Conservation (phyloP, 2,329 filamentous ascomycete genomes). For the Diaporthe vexans region DNA sequence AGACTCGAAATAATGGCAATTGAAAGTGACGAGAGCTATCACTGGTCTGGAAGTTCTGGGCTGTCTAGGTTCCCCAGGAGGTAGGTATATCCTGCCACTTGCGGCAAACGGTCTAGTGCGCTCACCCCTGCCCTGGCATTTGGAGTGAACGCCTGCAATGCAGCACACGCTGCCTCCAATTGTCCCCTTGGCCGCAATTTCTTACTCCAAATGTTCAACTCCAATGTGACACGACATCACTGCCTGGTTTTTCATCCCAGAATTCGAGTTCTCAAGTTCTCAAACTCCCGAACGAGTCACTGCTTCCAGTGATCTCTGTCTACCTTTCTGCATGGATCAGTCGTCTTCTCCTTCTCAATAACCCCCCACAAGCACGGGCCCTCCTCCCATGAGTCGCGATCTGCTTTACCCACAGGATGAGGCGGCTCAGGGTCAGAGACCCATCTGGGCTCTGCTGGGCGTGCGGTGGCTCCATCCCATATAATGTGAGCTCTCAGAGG, state of each 20-base stretch:
- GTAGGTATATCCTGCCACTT: background rate
- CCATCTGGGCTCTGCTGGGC: slow-evolving; percentile 26
- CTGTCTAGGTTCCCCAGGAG: background rate
- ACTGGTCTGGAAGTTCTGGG: background rate
- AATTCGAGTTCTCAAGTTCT: background rate
- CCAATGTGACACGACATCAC: background rate
- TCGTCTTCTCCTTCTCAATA: background rate
- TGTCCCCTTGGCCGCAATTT: background rate
- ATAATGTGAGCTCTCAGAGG: slow-evolving; percentile 1
- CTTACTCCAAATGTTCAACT: background rate
- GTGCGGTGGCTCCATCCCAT: background rate
- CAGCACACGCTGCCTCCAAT: slow-evolving; percentile 22
- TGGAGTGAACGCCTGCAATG: background rate
- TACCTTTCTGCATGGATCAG: background rate
- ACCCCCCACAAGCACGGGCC: slow-evolving; percentile 22
- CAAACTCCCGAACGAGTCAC: background rate
- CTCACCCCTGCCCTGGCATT: background rate
- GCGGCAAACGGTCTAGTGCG: slow-evolving; percentile 20
- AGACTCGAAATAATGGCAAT: no score
- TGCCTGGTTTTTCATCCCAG: background rate
- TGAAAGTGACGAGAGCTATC: no score
- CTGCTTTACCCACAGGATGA: slow-evolving; percentile 32
- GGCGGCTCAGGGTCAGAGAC: slow-evolving; percentile 33
- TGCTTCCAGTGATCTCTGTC: background rate
- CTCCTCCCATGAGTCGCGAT: slow-evolving; percentile 29